Conservation (phyloP, 345 rosid species). For the Aquilaria yunnanensis region DNA sequence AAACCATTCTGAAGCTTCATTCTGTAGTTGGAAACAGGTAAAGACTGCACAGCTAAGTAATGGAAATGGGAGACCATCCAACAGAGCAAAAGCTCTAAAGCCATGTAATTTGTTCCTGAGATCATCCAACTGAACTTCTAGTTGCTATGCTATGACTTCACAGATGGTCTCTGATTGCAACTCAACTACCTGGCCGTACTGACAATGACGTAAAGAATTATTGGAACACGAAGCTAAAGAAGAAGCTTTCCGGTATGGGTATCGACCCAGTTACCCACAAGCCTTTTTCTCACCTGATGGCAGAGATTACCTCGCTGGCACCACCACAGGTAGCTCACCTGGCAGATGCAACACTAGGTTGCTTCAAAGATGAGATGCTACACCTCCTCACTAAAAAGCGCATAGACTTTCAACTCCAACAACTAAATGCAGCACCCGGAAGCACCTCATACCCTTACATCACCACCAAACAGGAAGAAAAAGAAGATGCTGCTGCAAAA, state of each 20-base stretch:
- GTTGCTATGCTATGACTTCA: not conserved
- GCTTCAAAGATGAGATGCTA: conserved; percentile 98
- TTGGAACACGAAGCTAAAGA: conserved; percentile 94
- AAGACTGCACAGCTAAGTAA: not conserved
- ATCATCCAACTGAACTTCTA: not conserved
- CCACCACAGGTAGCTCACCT: conserved; percentile 94
- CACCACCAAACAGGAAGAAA: conserved; percentile 33
- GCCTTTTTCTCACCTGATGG: conserved; percentile 99
- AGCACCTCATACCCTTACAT: conserved; percentile 29
- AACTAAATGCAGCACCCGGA: conserved; percentile 25
- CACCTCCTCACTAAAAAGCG: conserved; percentile 93
- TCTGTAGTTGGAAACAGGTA: conserved; percentile 93
- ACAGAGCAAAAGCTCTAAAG: not conserved
- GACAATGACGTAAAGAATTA: conserved; percentile 92
- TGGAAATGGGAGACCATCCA: not conserved
- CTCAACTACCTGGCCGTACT: conserved; percentile 84
- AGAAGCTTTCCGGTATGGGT: conserved; percentile 92
- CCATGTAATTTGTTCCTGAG: too few relatives aligned
- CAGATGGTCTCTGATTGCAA: conserved; percentile 96
- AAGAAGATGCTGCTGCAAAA: conserved; percentile 46
- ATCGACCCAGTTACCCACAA: conserved; percentile 96
- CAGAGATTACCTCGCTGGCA: conserved; percentile 84
- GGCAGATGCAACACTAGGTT: conserved; percentile 95
- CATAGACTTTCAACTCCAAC: conserved; percentile 68
- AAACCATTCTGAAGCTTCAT: conserved; percentile 74